These are phyloP conservation scores for Arthrobotrys conoides DNA, from an alignment of 2,329 filamentous ascomycete genomes.

Conservation along the genomic window DNA sequence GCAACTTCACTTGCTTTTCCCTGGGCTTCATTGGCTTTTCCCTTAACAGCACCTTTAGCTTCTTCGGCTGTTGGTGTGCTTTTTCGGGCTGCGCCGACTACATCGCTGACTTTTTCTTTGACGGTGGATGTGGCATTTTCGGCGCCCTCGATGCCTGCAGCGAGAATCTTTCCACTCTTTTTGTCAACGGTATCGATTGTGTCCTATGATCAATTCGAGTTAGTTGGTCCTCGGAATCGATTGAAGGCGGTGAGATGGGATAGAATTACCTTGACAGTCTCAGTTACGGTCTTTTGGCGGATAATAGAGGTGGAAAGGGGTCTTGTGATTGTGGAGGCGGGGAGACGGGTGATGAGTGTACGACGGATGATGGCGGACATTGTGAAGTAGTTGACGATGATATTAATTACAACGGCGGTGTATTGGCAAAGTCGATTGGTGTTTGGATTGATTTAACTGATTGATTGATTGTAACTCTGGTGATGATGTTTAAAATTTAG, in stretches of 20 bases:
- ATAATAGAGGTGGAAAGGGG: conserved; percentile 48
- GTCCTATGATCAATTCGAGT: conserved; percentile 10
- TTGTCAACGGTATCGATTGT: conserved; percentile 46
- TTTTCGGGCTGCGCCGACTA: conserved; percentile 28
- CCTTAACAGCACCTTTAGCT: conserved; percentile 46
- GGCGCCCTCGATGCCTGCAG: conserved; percentile 47
- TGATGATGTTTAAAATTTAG: conserved; percentile 1
- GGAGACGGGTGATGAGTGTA: conserved; percentile 38
- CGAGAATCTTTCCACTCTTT: conserved; percentile 44
- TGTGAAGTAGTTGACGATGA: conserved; percentile 5
- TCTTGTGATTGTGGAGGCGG: conserved; percentile 18
- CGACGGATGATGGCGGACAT: conserved; percentile 58
- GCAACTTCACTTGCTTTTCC: conserved; percentile 24
- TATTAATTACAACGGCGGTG: background rate
- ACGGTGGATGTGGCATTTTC: conserved; percentile 43
- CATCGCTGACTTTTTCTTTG: conserved; percentile 40
- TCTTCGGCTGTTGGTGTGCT: conserved; percentile 47
- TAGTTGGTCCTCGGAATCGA: background rate
- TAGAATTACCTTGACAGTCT: conserved; percentile 45
- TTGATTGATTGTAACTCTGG: too few species aligned
- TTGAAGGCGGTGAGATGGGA: background rate
- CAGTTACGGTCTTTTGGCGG: conserved; percentile 37
- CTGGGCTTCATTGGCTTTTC: conserved; percentile 31
- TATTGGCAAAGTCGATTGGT: too few species aligned
- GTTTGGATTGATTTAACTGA: too few species aligned